A percentile compares a stretch with the other conserved stretches of the same genome.
Conservation (phyloP, 805 yeast genomes). For the Schwanniomyces sp. region DNA sequence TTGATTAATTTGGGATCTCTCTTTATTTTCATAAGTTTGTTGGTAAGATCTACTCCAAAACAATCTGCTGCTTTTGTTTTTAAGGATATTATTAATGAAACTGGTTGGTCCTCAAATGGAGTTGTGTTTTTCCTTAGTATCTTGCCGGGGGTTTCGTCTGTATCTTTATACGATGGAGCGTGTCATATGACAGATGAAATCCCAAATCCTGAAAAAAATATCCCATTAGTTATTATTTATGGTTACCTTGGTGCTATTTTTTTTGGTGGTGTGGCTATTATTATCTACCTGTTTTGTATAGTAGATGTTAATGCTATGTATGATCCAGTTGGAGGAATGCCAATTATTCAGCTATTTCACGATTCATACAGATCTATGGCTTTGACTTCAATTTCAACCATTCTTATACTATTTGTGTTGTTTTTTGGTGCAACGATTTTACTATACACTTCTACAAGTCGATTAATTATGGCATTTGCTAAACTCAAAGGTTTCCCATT, state of each 20-base stretch:
- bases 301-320: slow-evolving; percentile 11
- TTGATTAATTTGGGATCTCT: slow-evolving; percentile 21
- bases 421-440: slow-evolving; percentile 16
- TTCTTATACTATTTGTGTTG: slow-evolving; percentile 13
- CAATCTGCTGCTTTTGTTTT: slow-evolving; percentile 20
- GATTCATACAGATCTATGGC: slow-evolving; percentile 23
- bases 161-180: slow-evolving; percentile 33
- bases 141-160: slow-evolving; percentile 24
- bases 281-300: slow-evolving; percentile 26
- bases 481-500: slow-evolving; percentile 24
- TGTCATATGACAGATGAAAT: slow-evolving; percentile 36
- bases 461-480: slow-evolving; percentile 35
- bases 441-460: slow-evolving; percentile 26
- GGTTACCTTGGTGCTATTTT: slow-evolving; percentile 24
- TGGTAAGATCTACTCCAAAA: slow-evolving; percentile 17
- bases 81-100: slow-evolving; percentile 18
- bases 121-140: slow-evolving; percentile 24
- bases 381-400: slow-evolving; percentile 23
- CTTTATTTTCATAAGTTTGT: slow-evolving; percentile 17
- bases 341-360: slow-evolving; percentile 21
- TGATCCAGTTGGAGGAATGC: slow-evolving; percentile 20
- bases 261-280: slow-evolving; percentile 29
- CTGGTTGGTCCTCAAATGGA: slow-evolving; percentile 26
- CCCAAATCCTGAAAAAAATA: slow-evolving; percentile 23
- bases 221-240: slow-evolving; percentile 32